Percentiles rank a stretch among this genome's conserved stretches.
phyloP scores from a whole-genome alignment of 2,329 filamentous ascomycete species.

The Ophiocordyceps camponoti-rufipedis region DNA sequence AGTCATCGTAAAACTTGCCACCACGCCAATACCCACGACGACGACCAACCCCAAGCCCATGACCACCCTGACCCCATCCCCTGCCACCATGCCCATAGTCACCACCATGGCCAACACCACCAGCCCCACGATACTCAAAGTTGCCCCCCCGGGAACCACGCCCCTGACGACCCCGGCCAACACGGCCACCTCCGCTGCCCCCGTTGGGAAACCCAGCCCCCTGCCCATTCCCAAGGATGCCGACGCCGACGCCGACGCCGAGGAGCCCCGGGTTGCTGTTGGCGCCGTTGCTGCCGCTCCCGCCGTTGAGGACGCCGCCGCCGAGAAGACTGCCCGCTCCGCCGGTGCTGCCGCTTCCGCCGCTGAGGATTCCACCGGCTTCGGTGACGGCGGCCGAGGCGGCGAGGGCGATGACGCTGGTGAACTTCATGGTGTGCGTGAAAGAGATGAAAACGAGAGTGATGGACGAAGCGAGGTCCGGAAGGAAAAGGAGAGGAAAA shows the following conservation, averaged over 20 bases:
- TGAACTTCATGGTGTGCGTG: background rate
- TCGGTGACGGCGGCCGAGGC: background rate
- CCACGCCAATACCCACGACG: background rate
- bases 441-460: background rate
- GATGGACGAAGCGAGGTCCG: background rate
- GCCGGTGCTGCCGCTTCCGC: background rate
- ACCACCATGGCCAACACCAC: background rate
- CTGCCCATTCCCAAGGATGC: background rate
- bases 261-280: background rate
- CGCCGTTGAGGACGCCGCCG: background rate
- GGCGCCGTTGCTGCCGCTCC: background rate
- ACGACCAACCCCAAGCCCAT: background rate
- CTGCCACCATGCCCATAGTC: background rate
- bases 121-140: background rate
- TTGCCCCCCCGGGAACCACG: too few relatives aligned
- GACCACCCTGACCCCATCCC: background rate
- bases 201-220: background rate
- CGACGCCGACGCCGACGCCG: background rate
- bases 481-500: background rate
- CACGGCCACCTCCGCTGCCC: background rate
- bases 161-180: too few relatives aligned
- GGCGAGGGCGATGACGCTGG: background rate
- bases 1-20: background rate
- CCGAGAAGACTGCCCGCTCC: background rate
- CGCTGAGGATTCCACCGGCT: background rate